Percentiles rank a stretch among this genome's conserved stretches.
Evolutionary conservation across 768 basidiomycete genomes (phyloP).

Genomic region (Leccinum imitatum): DNA sequence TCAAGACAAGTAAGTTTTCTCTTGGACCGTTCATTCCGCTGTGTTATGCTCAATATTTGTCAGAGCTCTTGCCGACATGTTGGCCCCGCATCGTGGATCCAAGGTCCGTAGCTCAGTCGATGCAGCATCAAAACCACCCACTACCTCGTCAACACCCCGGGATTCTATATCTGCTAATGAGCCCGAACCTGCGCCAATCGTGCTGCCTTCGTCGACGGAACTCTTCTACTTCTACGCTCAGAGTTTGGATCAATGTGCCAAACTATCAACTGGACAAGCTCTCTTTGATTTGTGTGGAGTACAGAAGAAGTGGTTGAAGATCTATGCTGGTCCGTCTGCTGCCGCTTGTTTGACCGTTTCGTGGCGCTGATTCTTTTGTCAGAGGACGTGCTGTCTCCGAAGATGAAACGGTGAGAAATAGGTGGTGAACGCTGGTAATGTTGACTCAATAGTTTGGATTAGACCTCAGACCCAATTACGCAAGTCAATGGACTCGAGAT

Average conservation of each 20-base stretch:
- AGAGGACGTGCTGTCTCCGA: slow-evolving; percentile 85
- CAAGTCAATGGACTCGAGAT: slow-evolving; percentile 76
- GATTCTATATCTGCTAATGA: slow-evolving; percentile 42
- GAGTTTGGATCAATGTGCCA: slow-evolving; percentile 91
- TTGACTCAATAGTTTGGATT: slow-evolving; percentile 14
- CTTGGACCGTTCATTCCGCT: background rate
- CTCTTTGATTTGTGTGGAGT: slow-evolving; percentile 78
- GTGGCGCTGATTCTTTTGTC: slow-evolving; percentile 2
- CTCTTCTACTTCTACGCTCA: slow-evolving; percentile 97
- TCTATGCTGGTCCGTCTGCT: slow-evolving; percentile 77
- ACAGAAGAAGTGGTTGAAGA: slow-evolving; percentile 91
- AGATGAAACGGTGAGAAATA: slow-evolving; percentile 63
- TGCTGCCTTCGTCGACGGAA: slow-evolving; percentile 92
- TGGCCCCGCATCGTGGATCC: slow-evolving; percentile 70
- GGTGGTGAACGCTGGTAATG: background rate
- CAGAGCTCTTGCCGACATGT: slow-evolving; percentile 89
- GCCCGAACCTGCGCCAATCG: slow-evolving; percentile 52
- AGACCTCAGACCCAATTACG: slow-evolving; percentile 48
- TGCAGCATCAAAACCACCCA: slow-evolving; percentile 31
- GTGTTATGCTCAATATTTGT: background rate
- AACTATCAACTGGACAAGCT: slow-evolving; percentile 80
- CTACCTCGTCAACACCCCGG: slow-evolving; percentile 32
- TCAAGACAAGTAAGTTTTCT: slow-evolving; percentile 80
- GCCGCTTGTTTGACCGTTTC: background rate
- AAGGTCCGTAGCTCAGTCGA: slow-evolving; percentile 72